Base-by-base conservation (phyloP, 495 filamentous ascomycete species). In the Penicillium tannophilum region DNA sequence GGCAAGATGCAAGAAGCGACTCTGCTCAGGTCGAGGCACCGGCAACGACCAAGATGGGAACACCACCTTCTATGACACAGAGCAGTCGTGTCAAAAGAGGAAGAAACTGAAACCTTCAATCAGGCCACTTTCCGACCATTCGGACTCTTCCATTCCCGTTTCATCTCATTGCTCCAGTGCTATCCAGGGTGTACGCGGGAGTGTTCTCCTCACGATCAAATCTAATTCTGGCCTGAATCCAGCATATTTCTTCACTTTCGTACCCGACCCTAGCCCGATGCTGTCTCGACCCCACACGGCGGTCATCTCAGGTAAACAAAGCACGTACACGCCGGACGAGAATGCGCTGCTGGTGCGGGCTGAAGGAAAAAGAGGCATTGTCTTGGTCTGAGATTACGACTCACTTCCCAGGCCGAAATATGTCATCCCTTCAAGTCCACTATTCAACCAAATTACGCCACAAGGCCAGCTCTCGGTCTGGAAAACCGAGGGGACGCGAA, bases 391-490 rank as follows among this genome's bases (percentile, higher is more conserved):
- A 62, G 44, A 62, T 62, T 53, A 45, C 50, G 33, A 42, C 23
- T 54, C 49, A 62, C 31, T 62, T 62, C 50, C 59, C 33, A 42
- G 54, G 41, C 19, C 59, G 59, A 46, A 56, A 52, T 11, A 52
- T 31, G 20, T 56, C 49, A 49, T 56, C 46, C 16, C 54, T 61
- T 41, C 20, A 61, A 52, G 59, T 61, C 5, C 54, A 61, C 31
- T 61, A 61, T 57, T 61, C 49, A 33, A 61, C 54, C 49, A 61
- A 61, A 52, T 61, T 61, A 53, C 56, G 56, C 49, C 31, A 47
- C 19, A 59, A 54, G 56, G 42, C 56, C 47, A 58, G 35, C 16
- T 52, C 47, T 54, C 49, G 56, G 56, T 54, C 50, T 59, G 50
- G 50, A 39, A 59, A 8, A 46, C 41, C 39, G 26, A 59, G 3